Base-by-base conservation (phyloP, 2,329 filamentous ascomycete genomes). In the Fusarium sp. region DNA sequence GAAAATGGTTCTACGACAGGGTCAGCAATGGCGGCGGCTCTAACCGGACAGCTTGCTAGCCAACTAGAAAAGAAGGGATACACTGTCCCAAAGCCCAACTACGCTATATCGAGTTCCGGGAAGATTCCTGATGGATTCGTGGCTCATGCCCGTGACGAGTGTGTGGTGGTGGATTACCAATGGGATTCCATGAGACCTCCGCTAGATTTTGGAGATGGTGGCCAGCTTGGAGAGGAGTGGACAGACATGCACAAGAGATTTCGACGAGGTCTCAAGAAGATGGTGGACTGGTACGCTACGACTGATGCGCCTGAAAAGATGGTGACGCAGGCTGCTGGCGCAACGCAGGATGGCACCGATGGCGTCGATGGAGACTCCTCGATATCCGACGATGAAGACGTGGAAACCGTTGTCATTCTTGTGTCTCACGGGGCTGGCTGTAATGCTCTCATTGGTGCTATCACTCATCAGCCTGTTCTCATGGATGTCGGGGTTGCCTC, bases 361-460 rank as follows among this genome's bases (percentile, higher is more conserved):
- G 66, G 79, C 38, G 76, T 77, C 58, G 66, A 79, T 69, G 66
- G 79, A 36, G 76, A 81, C n/a, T 73, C 72, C 39, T 76, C 78
- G 10, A 18, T 22, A 65, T 69, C 24, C 64, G 86, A 88, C 1
- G 88, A 92, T 15, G 88, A 90, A 22, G 86, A 90, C 34, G 85
- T 88, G 2, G 92, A 97, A 72, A 87, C 94, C 2, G 90, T 98
- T 2, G 83, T 99, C 17, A 86, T 99, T 40, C 82, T 99, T 9
- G 92, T 99, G 22, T 97, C 96, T 0, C 96, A 99, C 76, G 95
- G 95, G 24, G 96, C 96, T 15, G 96, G 96, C 39, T 97, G 95
- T 81, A 99, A 99, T 81, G 96, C 96, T 4, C 81, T 99, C 44
- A 95, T 99, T 66, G 94, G 95, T 14, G 94, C 94, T 26, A 88